Conservation (phyloP, 139 green algal species). For the Mychonastes homosphaera region DNA sequence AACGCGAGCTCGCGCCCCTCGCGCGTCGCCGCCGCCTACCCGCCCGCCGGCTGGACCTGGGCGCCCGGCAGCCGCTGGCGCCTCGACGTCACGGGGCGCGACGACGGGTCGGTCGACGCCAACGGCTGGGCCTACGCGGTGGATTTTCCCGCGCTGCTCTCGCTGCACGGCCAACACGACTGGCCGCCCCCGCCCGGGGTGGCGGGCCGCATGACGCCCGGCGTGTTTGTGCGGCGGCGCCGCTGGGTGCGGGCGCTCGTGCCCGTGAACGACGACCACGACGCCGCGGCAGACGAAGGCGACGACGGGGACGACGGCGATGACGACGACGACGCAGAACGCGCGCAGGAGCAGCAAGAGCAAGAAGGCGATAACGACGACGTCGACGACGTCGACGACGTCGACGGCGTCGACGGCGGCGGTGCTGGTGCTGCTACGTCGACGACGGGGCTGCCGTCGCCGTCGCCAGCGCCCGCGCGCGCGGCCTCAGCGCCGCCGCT, state of each 20-base stretch:
- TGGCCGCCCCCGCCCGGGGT: constrained; percentile 11
- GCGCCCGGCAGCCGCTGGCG: constrained; percentile 61
- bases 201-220: constrained; percentile 9
- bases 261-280: too few relatives aligned
- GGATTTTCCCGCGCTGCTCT: constrained; percentile 41
- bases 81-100: constrained; percentile 49
- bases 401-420: too few relatives aligned
- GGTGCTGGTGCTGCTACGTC: too few relatives aligned
- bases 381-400: too few relatives aligned
- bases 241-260: constrained; percentile 49
- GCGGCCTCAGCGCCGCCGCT: too few relatives aligned
- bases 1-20: constrained; percentile 41
- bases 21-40: constrained; percentile 40
- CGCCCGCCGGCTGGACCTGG: constrained; percentile 39
- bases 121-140: constrained; percentile 73
- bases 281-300: too few relatives aligned
- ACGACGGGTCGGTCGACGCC: constrained; percentile 21
- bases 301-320: too few relatives aligned
- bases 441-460: too few relatives aligned
- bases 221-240: constrained; percentile 52
- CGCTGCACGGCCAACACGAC: neutral
- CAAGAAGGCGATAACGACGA: too few relatives aligned
- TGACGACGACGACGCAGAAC: too few relatives aligned
- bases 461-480: too few relatives aligned
- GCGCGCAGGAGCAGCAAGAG: too few relatives aligned